These are phyloP conservation scores for Exsudoporus floridanus DNA, from an alignment of 1,284 basidiomycete species.

Conservation along the genomic window DNA sequence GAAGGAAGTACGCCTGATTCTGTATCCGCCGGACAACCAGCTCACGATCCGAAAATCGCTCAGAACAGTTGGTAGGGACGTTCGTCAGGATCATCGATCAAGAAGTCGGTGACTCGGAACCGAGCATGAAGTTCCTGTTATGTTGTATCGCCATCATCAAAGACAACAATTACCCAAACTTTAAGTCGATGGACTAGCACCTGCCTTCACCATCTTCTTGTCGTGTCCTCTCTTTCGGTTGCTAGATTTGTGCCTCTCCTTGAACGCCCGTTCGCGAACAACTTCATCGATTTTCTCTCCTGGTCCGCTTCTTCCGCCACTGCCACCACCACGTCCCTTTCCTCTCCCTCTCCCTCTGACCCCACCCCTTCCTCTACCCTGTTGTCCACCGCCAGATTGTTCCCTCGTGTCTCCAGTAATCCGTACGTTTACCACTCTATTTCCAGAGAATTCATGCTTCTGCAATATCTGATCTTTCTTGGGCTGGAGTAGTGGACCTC, in stretches of 20 bases:
- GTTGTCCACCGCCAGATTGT: slow-evolving; percentile 19
- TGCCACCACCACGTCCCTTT: slow-evolving; percentile 34
- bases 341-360: slow-evolving; percentile 37
- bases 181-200: slow-evolving; percentile 33
- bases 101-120: not conserved
- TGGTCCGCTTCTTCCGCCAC: slow-evolving; percentile 38
- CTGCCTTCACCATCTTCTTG: slow-evolving; percentile 68
- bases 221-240: slow-evolving; percentile 71
- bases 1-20: too few species aligned
- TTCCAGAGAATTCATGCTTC: slow-evolving; percentile 75
- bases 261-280: slow-evolving; percentile 58
- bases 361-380: slow-evolving; percentile 33
- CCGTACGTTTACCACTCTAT: slow-evolving; percentile 36
- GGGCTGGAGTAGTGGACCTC: slow-evolving; percentile 46
- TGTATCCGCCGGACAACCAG: too few species aligned
- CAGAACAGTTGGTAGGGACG: too few species aligned
- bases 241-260: slow-evolving; percentile 73
- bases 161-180: not conserved
- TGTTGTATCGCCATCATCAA: slow-evolving; percentile 1
- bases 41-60: too few species aligned
- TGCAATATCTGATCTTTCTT: slow-evolving; percentile 67
- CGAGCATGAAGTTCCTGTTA: not conserved
- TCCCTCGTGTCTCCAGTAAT: slow-evolving; percentile 19
- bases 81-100: not conserved
- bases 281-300: slow-evolving; percentile 25